phyloP scores from a whole-genome alignment of 768 basidiomycete species.

The Boletus vermiculosoides region DNA sequence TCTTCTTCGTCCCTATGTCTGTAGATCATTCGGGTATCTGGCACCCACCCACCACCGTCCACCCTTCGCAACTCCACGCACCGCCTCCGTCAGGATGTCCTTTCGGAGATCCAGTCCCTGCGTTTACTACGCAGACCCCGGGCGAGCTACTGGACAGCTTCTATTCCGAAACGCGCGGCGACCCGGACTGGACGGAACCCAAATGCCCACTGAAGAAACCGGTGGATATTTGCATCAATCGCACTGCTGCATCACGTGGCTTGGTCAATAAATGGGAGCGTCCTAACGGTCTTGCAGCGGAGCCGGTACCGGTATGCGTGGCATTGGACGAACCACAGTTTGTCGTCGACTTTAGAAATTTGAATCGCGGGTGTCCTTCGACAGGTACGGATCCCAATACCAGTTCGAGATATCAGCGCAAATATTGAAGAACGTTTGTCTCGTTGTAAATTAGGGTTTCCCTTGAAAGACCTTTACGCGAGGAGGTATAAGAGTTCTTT shows the following conservation, averaged over 20 bases:
- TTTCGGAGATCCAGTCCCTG: neutral
- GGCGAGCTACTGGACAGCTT: neutral
- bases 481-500: rapidly evolving
- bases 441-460: neutral
- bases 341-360: conserved; percentile 5
- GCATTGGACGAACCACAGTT: neutral
- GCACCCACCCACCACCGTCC: conserved; percentile 4
- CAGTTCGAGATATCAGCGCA: neutral
- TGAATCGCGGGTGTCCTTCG: neutral
- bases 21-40: neutral
- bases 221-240: neutral
- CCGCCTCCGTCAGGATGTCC: neutral
- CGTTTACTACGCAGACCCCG: neutral
- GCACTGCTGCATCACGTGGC: too few species aligned
- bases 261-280: conserved; percentile 1
- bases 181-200: neutral
- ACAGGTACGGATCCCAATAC: conserved; percentile 1
- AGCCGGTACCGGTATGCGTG: neutral
- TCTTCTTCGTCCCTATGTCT: conserved; percentile 2
- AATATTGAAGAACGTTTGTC: neutral
- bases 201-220: neutral
- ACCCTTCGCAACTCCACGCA: neutral
- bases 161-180: neutral
- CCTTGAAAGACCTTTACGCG: neutral
- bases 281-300: neutral